Evolutionary conservation across 2,329 filamentous ascomycete genomes (phyloP), one percentile per base, ranked within the genome.

Genomic region (Paramyrothecium roridum): DNA sequence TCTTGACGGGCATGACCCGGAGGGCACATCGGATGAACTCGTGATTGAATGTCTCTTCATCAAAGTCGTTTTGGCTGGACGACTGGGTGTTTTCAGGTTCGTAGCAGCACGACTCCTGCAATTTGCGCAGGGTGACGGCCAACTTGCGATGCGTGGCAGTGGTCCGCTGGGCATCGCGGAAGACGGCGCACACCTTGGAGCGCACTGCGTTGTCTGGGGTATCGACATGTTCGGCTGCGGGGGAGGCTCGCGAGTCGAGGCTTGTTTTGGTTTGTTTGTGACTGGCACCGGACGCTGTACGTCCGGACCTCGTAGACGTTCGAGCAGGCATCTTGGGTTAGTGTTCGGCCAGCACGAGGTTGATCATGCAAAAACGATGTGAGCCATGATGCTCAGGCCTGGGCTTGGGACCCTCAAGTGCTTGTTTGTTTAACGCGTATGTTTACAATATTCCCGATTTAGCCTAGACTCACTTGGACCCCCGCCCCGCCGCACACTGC

Each of bases 91-190:
- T 79, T 34, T 74, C 78, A 19, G 78, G 83, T 62, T 87, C 84
- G 64, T 87, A 87, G 67, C 83, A 87, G 75, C 91, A 96, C 40
- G 87, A 80, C 69, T 97, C 93, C 66, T 98, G 93, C 47, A 96
- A 83, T 73, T 96, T 97, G 60, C 93, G 86, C 57, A 99, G 76
- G 51, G 87, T 92, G 57, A 97, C 89, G 3, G 89, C 88, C 0
- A 96, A 82, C 69, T 98, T 98, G 57, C 93, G 82, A 70, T 99
- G 95, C 2, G 90, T 90, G 1, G 93, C 91, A 0, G 90, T 96
- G 1, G 90, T 96, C 64, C 88, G 87, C 72, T 99, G 95, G 34
- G 93, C 92, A 70, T 93, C 89, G 61, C 82, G 81, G 67, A 93
- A 93, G 50, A 91, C 81, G 54, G 81, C 74, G 68, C 87, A 89